Base-by-base conservation (phyloP, 352 stramenopile species). In the Pythium diclinum region DNA sequence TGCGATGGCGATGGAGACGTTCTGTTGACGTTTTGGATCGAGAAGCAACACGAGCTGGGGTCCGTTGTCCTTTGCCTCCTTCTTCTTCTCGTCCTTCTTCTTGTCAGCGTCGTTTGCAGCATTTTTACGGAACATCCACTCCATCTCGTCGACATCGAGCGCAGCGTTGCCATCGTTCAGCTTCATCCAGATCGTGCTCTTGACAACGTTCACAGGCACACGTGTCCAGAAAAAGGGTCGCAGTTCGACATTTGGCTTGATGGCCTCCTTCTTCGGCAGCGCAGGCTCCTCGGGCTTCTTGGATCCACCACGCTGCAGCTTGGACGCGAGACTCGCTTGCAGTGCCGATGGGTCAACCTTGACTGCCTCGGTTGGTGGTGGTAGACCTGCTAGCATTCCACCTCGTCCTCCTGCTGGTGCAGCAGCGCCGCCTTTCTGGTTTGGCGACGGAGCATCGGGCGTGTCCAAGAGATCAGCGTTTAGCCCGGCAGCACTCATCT, bases 1-100 rank as follows among this genome's bases (percentile, higher is more conserved):
- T 28, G 94, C 95, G 56, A 99, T 94, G 17, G 97, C 96, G 44
- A 99, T 99, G n/a, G 93, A 96, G 1, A 98, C 95, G 79, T 99
- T 99, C 74, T 99, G 97, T 40, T 97, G 92, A 25, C 94, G 87
- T 74, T 99, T 99, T 2, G 92, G 83, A 67, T 99, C 97, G 52
- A 99, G 91, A 16, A 99, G 76, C 23, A 94, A 73, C 7, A 95
- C 87, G 38, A 84, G 77, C 65, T 91, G 84, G 0, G 82, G 82
- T 48, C 78, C 73, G 10, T 59, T 64, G 34, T 78, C 64, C 62
- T 77, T 83, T 17, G 63, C 56, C 47, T 91, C 78, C 44, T 93
- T 91, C 53, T 92, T 92, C 71, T 89, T 91, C 1, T 92, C 83
- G n/a, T 91, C 81, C 33, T 79, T 60, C 59, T 92, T 92, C 70